phyloP scores from a whole-genome alignment of 805 yeast species.

The Pichia membranifaciens region DNA sequence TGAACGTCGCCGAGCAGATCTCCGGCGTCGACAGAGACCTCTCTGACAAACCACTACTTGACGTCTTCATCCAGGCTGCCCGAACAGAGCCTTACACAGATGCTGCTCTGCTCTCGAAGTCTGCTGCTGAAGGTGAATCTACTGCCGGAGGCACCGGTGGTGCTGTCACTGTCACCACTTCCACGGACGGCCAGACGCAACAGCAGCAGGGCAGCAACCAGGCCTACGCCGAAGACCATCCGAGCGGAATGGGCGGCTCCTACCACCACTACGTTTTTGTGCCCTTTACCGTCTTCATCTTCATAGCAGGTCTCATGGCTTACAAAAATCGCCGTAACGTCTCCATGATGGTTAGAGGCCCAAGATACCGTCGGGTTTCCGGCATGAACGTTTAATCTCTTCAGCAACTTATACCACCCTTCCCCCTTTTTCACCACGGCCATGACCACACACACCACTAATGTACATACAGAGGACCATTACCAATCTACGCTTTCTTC shows the following conservation, averaged over 20 bases:
- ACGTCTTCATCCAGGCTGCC: slow-evolving; percentile 34
- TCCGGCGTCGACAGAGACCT: slow-evolving; percentile 48
- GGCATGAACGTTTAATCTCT: slow-evolving; percentile 8
- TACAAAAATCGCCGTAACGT: slow-evolving; percentile 20
- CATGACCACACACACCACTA: no score
- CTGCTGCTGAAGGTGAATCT: no score
- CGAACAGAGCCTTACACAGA: neutral
- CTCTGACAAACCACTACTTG: slow-evolving; percentile 37
- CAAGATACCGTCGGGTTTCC: slow-evolving; percentile 26
- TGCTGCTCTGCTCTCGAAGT: no score
- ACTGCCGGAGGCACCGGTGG: no score
- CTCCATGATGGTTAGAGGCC: slow-evolving; percentile 22
- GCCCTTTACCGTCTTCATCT: slow-evolving; percentile 15
- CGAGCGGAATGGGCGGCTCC: slow-evolving; percentile 8
- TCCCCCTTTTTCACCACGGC: no score
- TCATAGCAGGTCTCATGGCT: slow-evolving; percentile 11
- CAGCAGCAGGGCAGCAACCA: neutral
- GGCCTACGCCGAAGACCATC: slow-evolving; percentile 2
- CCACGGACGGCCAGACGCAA: no score
- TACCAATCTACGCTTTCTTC: no score
- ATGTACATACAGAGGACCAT: no score
- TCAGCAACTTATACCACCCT: no score
- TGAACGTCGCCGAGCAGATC: slow-evolving; percentile 54
- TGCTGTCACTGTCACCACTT: no score
- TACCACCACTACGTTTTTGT: slow-evolving; percentile 13